Evolutionary conservation across 2,329 filamentous ascomycete genomes (phyloP).

Genomic region (Neonectria ditissima): DNA sequence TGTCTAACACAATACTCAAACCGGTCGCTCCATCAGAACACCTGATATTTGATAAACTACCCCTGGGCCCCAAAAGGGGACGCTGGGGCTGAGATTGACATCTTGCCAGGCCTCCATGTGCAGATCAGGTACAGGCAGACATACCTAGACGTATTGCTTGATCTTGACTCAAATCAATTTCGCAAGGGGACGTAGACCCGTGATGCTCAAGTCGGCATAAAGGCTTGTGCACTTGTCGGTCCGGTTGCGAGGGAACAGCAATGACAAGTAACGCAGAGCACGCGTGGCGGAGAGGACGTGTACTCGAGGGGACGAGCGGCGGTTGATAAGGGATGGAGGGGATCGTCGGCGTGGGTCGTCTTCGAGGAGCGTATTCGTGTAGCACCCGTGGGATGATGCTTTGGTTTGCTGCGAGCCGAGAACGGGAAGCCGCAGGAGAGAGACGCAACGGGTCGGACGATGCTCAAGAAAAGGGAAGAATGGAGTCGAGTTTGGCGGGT

Average conservation of each 20-base stretch:
- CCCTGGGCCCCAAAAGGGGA: background rate
- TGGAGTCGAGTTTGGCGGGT: constrained; percentile 34
- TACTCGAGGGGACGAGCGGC: constrained; percentile 23
- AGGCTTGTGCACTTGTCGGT: constrained; percentile 12
- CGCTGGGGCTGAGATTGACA: background rate
- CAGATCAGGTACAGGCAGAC: constrained; percentile 8
- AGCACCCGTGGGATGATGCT: constrained; percentile 36
- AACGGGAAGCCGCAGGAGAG: constrained; percentile 42
- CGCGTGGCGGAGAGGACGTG: constrained; percentile 18
- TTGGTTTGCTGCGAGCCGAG: constrained; percentile 43
- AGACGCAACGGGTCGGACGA: constrained; percentile 33
- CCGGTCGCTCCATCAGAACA: background rate
- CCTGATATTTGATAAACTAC: background rate
- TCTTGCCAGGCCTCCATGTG: background rate
- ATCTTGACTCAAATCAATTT: constrained; percentile 11
- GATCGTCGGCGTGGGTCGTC: constrained; percentile 20
- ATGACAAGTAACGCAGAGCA: constrained; percentile 25
- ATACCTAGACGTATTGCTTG: constrained; percentile 35
- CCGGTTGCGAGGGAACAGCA: constrained; percentile 1
- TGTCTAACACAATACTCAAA: background rate
- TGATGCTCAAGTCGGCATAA: constrained; percentile 21
- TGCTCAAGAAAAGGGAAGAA: constrained; percentile 36
- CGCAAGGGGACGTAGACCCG: constrained; percentile 6
- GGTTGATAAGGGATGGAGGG: constrained; percentile 9
- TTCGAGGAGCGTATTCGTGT: constrained; percentile 31